Percentiles rank a stretch among this genome's conserved stretches.
phyloP scores from a whole-genome alignment of 2,329 filamentous ascomycete genomes.

The Xylariomycetidae sp. region DNA sequence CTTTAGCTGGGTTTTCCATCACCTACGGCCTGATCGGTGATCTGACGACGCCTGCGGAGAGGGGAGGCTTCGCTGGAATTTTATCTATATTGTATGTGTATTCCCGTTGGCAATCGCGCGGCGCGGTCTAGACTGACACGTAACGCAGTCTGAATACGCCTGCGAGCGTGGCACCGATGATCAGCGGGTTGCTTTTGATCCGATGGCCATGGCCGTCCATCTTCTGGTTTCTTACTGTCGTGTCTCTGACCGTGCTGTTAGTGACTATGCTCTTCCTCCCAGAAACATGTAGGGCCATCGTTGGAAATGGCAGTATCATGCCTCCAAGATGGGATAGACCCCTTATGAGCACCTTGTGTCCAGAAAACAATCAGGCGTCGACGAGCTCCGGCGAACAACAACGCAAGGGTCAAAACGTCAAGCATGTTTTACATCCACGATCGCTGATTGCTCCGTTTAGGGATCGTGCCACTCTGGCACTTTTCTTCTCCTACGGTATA shows the following conservation, averaged over 20 bases:
- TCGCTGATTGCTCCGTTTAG: slow-evolving; percentile 2
- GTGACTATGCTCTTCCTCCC: slow-evolving; percentile 4
- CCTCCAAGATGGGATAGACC: no score
- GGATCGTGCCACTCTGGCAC: slow-evolving; percentile 2
- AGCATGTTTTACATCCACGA: no score
- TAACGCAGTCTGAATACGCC: slow-evolving; percentile 4
- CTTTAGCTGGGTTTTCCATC: slow-evolving; percentile 1
- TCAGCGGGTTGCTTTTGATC: slow-evolving; percentile 7
- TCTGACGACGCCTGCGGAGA: slow-evolving; percentile 1
- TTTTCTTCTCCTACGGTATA: slow-evolving; percentile 1
- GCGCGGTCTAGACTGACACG: no score
- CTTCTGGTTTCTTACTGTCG: slow-evolving; percentile 8
- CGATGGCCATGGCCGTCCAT: slow-evolving; percentile 7
- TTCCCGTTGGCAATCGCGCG: no score
- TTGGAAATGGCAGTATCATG: slow-evolving; percentile 6
- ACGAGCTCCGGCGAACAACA: no score
- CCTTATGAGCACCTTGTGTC: no score
- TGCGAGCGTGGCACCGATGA: slow-evolving; percentile 6
- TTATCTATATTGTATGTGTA: slow-evolving; percentile 2
- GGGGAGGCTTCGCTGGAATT: slow-evolving; percentile 2
- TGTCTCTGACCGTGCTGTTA: slow-evolving; percentile 2
- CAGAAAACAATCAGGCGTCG: no score
- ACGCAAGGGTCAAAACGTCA: no score
- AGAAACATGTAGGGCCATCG: slow-evolving; percentile 4
- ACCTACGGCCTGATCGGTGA: slow-evolving; percentile 2